phyloP scores from a whole-genome alignment of 805 yeast genomes.

The Metahyphopichia silvanorum region DNA sequence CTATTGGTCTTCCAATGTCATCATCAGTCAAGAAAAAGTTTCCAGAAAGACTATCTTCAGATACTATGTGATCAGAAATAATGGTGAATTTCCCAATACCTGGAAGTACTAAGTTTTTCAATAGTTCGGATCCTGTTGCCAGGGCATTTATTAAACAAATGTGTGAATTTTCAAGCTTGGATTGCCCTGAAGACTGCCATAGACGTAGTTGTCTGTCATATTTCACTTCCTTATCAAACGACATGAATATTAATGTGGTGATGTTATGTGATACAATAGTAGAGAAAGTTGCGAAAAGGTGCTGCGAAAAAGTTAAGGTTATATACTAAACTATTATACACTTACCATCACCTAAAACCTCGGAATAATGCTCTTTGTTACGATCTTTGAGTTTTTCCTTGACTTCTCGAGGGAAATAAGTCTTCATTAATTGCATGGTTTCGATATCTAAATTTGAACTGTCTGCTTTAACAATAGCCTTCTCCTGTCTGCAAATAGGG shows the following conservation, averaged over 20 bases:
- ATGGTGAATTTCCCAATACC: conserved; percentile 65
- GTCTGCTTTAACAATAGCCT: conserved; percentile 57
- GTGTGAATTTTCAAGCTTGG: conserved; percentile 50
- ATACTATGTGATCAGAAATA: conserved; percentile 44
- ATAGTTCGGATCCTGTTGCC: conserved; percentile 58
- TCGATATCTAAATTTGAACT: conserved; percentile 56
- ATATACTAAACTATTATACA: conserved; percentile 10
- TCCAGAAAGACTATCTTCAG: conserved; percentile 43
- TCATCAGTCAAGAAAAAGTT: conserved; percentile 59
- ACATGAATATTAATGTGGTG: conserved; percentile 1
- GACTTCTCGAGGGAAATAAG: conserved; percentile 64
- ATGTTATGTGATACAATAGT: neutral
- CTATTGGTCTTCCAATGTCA: conserved; percentile 42
- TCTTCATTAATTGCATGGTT: conserved; percentile 50
- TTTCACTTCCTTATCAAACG: conserved; percentile 43
- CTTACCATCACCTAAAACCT: conserved; percentile 11
- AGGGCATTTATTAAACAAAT: conserved; percentile 61
- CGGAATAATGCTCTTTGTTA: conserved; percentile 34
- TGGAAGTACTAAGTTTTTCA: conserved; percentile 78
- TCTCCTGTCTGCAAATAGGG: conserved; percentile 59
- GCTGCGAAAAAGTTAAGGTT: too few species aligned
- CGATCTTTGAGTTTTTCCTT: conserved; percentile 59
- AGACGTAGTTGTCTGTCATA: conserved; percentile 87
- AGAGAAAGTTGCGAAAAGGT: neutral
- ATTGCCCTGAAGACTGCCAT: conserved; percentile 83